Percentiles rank a stretch among this genome's conserved stretches.
phyloP scores from a whole-genome alignment of 139 green algal species.

The Chlamydomonas eustigma region DNA sequence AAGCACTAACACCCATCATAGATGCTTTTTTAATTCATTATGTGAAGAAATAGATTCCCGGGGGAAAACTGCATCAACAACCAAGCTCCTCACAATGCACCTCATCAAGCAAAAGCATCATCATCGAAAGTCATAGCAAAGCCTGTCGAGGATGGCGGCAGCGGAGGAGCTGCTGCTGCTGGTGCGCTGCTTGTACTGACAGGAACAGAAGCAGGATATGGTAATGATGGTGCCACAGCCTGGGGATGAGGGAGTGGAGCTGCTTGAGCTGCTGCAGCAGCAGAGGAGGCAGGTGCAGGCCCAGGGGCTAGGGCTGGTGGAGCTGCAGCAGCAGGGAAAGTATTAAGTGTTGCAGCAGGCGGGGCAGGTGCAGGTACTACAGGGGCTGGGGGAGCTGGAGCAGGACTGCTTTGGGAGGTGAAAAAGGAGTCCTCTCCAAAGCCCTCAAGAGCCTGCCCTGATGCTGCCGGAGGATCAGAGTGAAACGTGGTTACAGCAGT shows the following conservation, averaged over 20 bases:
- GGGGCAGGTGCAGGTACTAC: neutral
- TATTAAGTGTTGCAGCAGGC: neutral
- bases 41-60: too few relatives aligned
- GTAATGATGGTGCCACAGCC: too few relatives aligned
- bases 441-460: neutral
- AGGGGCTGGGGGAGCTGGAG: neutral
- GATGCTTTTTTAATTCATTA: too few relatives aligned
- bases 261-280: neutral
- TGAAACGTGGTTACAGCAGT: neutral
- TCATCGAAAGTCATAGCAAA: neutral
- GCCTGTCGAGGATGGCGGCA: neutral
- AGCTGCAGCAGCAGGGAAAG: neutral
- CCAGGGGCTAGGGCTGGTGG: neutral
- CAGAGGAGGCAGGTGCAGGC: neutral
- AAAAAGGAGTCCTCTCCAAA: neutral
- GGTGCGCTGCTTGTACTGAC: too few relatives aligned
- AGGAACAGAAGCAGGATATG: too few relatives aligned
- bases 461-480: too few relatives aligned
- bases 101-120: neutral
- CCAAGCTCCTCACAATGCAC: too few relatives aligned
- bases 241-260: neutral
- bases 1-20: too few relatives aligned
- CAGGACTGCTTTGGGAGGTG: neutral
- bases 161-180: neutral
- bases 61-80: too few relatives aligned